Percentiles rank a stretch among this genome's conserved stretches.
Conservation (phyloP, 495 filamentous ascomycete species). For the Neurospora hispaniola region DNA sequence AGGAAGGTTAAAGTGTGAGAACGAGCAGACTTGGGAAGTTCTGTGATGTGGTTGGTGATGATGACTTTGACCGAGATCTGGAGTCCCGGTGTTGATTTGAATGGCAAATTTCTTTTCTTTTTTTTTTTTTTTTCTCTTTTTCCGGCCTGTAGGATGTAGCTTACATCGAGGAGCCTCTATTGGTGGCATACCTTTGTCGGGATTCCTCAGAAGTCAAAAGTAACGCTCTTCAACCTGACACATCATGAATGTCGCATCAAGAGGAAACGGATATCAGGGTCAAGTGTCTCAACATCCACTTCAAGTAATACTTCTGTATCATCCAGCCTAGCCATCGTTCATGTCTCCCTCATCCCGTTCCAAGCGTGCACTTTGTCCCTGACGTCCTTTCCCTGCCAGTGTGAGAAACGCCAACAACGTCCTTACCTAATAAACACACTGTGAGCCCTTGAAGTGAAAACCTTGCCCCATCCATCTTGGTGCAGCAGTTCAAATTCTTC, state of each 20-base stretch:
- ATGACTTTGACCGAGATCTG: not conserved
- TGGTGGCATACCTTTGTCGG: too few relatives aligned
- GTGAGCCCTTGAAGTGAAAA: not conserved
- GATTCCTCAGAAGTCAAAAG: not conserved
- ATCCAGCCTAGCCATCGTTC: not conserved
- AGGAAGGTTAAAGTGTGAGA: too few relatives aligned
- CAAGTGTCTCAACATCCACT: not conserved
- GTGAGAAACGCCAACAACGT: not conserved
- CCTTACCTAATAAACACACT: not conserved
- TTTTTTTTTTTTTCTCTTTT: too few relatives aligned
- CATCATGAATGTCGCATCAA: not conserved
- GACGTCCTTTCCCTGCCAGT: not conserved
- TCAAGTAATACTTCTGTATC: not conserved
- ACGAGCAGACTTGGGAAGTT: not conserved
- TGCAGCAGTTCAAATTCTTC: not conserved
- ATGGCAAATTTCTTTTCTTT: too few relatives aligned
- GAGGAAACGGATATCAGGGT: not conserved
- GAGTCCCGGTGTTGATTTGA: too few relatives aligned
- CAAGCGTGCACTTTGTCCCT: not conserved
- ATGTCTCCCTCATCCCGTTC: not conserved
- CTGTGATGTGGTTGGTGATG: not conserved
- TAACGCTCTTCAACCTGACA: not conserved
- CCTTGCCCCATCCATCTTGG: not conserved
- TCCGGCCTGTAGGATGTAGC: too few relatives aligned
- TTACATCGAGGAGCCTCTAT: too few relatives aligned